Evolutionary conservation across 2,329 filamentous ascomycete genomes (phyloP), one percentile per base, ranked within the genome.

Genomic region (Epichloe glyceriae): DNA sequence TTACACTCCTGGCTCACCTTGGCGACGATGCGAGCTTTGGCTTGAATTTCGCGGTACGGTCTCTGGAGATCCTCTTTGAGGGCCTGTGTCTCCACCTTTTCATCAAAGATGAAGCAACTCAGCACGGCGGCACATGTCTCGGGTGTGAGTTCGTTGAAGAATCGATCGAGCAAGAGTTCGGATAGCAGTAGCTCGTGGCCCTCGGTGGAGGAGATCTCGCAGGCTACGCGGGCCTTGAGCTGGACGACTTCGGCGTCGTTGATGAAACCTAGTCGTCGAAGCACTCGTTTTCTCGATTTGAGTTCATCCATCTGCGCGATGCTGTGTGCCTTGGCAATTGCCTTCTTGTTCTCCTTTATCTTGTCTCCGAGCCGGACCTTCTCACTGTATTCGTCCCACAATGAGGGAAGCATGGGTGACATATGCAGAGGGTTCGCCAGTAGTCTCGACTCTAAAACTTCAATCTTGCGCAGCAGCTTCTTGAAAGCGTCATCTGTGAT

Each of bases 1-100:
- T 98, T 98, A 67, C 88, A 93, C 70, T 98, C 93, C 64, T 88
- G 83, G 51, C 88, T 93, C 52, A 98, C 86, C 73, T 95, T 96
- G 56, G 91, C 93, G 54, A 98, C 83, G 48, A 86, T 81, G 54
- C 86, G 78, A 10, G 93, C 93, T 70, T 95, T 89, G 20, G 83
- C 79, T 65, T 94, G 86, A 39, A 98, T 86, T 64, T 94, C 87
- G 47, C 85, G 79, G 65, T 82, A 93, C 15, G 89, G 88, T 71
- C 94, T 94, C 51, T 81, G 79, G 34, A 97, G 76, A 54, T 95
- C 87, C 58, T 96, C 89, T 60, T 85, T 85, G 46, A 96, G 73
- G 14, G 81, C 77, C 3, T 80, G 73, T 12, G 90, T 82, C 60
- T 91, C 86, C 46, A 87, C 83, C 74, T 94, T 95, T 70, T 98